These are phyloP conservation scores for Boehmeria nivea DNA, from an alignment of 306 rosid genomes.

Conservation along the genomic window DNA sequence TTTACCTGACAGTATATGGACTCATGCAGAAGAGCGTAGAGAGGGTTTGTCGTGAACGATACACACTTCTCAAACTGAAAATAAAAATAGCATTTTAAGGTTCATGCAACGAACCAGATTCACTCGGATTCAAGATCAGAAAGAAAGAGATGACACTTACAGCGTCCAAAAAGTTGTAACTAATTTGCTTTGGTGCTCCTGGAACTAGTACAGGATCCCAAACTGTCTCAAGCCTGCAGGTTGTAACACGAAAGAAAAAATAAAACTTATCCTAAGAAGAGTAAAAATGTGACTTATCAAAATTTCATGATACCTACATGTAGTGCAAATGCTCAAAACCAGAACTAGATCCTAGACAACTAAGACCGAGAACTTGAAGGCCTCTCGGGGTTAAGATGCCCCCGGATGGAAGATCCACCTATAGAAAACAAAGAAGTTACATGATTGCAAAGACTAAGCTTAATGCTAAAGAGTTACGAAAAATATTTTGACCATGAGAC, in stretches of 20 bases:
- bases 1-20: constrained; percentile 85
- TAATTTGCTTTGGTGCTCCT: constrained; percentile 66
- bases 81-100: constrained; percentile 18
- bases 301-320: constrained; percentile 41
- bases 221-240: constrained; percentile 73
- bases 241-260: constrained; percentile 8
- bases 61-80: constrained; percentile 67
- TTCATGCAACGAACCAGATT: constrained; percentile 22
- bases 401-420: constrained; percentile 92
- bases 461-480: not conserved
- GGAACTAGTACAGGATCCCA: constrained; percentile 92
- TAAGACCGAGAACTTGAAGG: constrained; percentile 78
- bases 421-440: constrained; percentile 9
- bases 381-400: constrained; percentile 85
- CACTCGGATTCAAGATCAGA: constrained; percentile 14
- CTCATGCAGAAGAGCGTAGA: constrained; percentile 72
- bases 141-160: constrained; percentile 35
- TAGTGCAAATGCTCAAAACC: constrained; percentile 95
- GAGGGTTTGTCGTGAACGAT: constrained; percentile 64
- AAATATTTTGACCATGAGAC: not conserved
- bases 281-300: constrained; percentile 3
- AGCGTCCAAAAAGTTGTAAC: constrained; percentile 59
- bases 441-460: constrained; percentile 11
- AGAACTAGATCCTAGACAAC: constrained; percentile 64
- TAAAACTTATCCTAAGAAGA: not conserved